These are phyloP conservation scores for Paracorniculantispora psalliotae DNA, from an alignment of 2,329 filamentous ascomycete species.

Conservation along the genomic window DNA sequence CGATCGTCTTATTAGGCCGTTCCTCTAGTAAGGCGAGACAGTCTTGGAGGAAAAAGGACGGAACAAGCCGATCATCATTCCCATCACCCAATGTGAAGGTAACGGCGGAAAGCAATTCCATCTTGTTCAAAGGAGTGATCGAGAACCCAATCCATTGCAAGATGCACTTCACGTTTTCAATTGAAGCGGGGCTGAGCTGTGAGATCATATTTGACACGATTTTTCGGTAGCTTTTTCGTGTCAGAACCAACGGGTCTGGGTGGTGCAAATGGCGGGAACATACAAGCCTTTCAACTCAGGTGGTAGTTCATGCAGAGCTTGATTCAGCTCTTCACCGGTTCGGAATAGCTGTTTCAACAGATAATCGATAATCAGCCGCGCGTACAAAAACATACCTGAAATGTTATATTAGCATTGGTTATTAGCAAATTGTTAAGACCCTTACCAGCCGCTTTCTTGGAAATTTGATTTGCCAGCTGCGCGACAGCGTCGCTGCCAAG, in stretches of 20 bases:
- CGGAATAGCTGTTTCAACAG: constrained; percentile 27
- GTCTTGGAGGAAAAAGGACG: constrained; percentile 21
- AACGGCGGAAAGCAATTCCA: constrained; percentile 31
- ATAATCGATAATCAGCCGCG: constrained; percentile 31
- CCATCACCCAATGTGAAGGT: constrained; percentile 19
- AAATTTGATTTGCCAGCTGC: neutral
- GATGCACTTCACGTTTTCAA: constrained; percentile 24
- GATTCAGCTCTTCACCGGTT: constrained; percentile 14
- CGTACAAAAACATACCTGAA: constrained; percentile 37
- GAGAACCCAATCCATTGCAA: constrained; percentile 34
- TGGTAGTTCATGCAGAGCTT: constrained; percentile 21
- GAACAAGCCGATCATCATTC: constrained; percentile 15
- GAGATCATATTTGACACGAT: constrained; percentile 23
- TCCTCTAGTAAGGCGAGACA: constrained; percentile 23
- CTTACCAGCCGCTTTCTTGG: neutral
- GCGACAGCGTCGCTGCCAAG: neutral
- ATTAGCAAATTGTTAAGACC: constrained; percentile 13
- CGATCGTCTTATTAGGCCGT: constrained; percentile 19
- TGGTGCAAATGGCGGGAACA: neutral
- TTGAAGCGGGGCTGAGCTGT: constrained; percentile 23
- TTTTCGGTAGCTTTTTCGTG: constrained; percentile 23
- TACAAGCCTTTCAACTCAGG: constrained; percentile 19
- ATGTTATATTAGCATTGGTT: constrained; percentile 22
- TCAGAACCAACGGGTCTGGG: no score
- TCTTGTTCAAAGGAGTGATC: constrained; percentile 27